Base-by-base conservation (phyloP, 2,329 filamentous ascomycete species). In the Aureobasidium sp. region DNA sequence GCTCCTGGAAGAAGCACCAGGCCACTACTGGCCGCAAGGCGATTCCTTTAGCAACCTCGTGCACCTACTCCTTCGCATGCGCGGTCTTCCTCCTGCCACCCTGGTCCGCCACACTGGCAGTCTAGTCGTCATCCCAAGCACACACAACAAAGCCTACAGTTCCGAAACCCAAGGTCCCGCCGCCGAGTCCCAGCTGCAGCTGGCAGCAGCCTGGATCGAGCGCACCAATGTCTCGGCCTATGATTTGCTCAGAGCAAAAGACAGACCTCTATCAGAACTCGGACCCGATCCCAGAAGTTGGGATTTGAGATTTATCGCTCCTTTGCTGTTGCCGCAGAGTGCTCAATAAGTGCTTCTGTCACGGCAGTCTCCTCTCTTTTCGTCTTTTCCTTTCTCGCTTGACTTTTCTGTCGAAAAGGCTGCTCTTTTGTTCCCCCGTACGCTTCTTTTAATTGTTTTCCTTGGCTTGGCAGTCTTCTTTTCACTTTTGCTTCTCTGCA, bases 41-140 rank as follows among this genome's bases (percentile, higher is more conserved):
- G 80, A 83, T 60, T 77, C 77, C n/a, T 84, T 86, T 64, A 78
- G 81, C 22, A 79, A 83, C 57, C 79, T 85, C 36, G 71, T 86
- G 4, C 77, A 80, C 62, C 84, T 83, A 76, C 72, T 86, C 36
- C 73, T 86, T 52, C 81, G 81, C 65, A 84, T 86, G 79, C 81
- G 84, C 7, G 74, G 73, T 14, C 73, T 80, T 5, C 76, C 75
- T 4, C 78, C 78, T 0, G 75, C 73, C 56, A 76, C 73, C 5
- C 64, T 70, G 5, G 61, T 69, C 3, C 64, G 70, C n/a, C 64
- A 65, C 41, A 71, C 76, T 51, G 72, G 74, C 41, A 68, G 72
- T 42, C 67, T 78, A 5, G 67, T 71, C 7, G 64, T 68, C 29
- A 52, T 52, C 31, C 42, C 49, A 4, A 56, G 41, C 25, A 56